Base-by-base conservation (phyloP, 2,329 filamentous ascomycete species). In the Amylocarpus encephaloides region DNA sequence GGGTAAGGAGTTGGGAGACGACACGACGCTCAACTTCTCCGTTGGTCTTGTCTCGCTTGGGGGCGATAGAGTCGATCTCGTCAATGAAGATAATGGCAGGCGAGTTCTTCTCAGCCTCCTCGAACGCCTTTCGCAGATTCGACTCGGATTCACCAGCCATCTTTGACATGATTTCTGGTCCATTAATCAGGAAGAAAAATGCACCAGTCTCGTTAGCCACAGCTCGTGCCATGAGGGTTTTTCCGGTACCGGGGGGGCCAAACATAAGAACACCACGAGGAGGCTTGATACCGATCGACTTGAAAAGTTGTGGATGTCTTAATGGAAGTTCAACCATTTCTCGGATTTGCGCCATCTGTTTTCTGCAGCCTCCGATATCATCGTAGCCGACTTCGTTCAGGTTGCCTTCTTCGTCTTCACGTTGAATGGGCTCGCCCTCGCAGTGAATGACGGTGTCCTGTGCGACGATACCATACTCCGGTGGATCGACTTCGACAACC, bases 81-180 rank as follows among this genome's bases (percentile, higher is more conserved):
- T 98, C 93, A 61, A 98, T 97, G 78, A 97, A 98, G 73, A 98
- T 97, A 70, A 98, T 97, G 51, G 93, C 91, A 12, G 93, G 93
- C 0, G 92, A 95, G 76, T 97, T 97, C 84, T 97, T 97, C 78
- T 97, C 92, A 39, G 93, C 93, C 76, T 97, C 93, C 71, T 97
- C 93, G 65, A 98, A 98, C n/a, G 93, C 93, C 75, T 97, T 97
- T 65, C 93, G 86, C 61, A 98, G 73, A 71, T 97, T 97, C 53
- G 92, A 97, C 72, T 97, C 93, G 52, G 93, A 97, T 73, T 98
- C 93, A 81, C 93, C 93, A 53, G 93, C 93, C 93, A 97, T 97
- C 82, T 97, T 97, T 52, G 92, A 96, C 93, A 98, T 97, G 76
- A 98, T 97, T 71, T 97, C 93, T 46, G 93, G 93, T 59, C 93